These are phyloP conservation scores for Pichia nakasei DNA, from an alignment of 805 yeast species.

Conservation along the genomic window DNA sequence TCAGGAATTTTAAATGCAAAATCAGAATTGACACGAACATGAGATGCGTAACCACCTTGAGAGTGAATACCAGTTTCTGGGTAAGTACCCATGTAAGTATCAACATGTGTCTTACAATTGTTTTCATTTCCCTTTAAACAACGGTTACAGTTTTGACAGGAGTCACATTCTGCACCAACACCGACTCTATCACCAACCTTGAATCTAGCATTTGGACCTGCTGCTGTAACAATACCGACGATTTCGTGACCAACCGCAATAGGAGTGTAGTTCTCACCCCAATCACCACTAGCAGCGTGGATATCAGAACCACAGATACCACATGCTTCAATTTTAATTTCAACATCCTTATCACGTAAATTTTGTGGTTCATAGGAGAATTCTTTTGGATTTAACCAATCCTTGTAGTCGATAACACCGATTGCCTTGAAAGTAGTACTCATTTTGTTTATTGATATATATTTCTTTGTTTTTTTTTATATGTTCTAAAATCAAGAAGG, in stretches of 20 bases:
- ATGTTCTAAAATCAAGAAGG: too few species aligned
- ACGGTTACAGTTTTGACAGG: constrained; percentile 33
- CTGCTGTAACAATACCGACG: constrained; percentile 32
- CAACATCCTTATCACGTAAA: constrained; percentile 24
- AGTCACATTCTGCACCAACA: constrained; percentile 36
- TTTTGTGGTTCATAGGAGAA: constrained; percentile 14
- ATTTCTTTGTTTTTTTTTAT: too few species aligned
- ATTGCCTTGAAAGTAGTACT: constrained; percentile 10
- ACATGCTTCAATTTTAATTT: constrained; percentile 37
- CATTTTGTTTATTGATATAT: not conserved
- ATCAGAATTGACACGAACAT: constrained; percentile 34
- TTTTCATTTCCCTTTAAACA: constrained; percentile 31
- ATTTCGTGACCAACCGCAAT: constrained; percentile 39
- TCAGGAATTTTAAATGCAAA: constrained; percentile 44
- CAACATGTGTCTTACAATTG: constrained; percentile 40
- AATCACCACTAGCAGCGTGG: constrained; percentile 32
- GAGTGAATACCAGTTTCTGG: constrained; percentile 32
- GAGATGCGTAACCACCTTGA: constrained; percentile 45
- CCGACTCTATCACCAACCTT: constrained; percentile 45
- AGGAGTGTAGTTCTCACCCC: constrained; percentile 14
- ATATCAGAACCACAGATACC: constrained; percentile 47
- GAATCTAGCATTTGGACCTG: constrained; percentile 27
- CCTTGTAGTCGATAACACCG: constrained; percentile 12
- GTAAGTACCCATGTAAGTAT: constrained; percentile 45
- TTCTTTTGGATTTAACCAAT: constrained; percentile 14